Evolutionary conservation across 495 filamentous ascomycete species (phyloP).

Genomic region (Penicillium maclennaniae): DNA sequence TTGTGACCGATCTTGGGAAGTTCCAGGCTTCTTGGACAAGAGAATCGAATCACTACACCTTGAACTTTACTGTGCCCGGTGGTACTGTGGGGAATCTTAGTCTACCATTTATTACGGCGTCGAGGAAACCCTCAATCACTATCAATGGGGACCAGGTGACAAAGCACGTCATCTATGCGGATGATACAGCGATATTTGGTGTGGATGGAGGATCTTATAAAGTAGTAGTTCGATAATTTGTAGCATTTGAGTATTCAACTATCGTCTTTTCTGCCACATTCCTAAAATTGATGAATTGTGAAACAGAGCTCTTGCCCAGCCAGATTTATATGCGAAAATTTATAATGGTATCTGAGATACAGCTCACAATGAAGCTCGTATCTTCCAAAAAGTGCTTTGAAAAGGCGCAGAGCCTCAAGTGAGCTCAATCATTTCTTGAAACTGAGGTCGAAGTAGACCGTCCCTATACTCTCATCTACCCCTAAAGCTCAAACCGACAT

Average conservation of each 20-base stretch:
- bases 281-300: not conserved
- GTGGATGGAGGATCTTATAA: conserved; percentile 27
- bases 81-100: conserved; percentile 45
- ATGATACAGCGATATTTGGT: conserved; percentile 21
- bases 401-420: too few relatives aligned
- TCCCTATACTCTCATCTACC: too few relatives aligned
- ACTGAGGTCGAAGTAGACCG: too few relatives aligned
- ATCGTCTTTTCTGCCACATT: not conserved
- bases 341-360: too few relatives aligned
- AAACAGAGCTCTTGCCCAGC: not conserved
- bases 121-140: conserved; percentile 25
- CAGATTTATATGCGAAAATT: too few relatives aligned
- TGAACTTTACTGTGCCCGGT: conserved; percentile 40
- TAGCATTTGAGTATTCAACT: not conserved
- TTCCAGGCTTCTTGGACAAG: conserved; percentile 43
- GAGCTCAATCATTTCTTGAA: too few relatives aligned
- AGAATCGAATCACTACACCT: conserved; percentile 26
- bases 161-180: conserved; percentile 15
- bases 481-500: too few relatives aligned
- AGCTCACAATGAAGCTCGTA: too few relatives aligned
- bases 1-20: conserved; percentile 49
- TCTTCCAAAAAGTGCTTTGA: too few relatives aligned
- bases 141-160: conserved; percentile 27
- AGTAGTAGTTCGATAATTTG: conserved; percentile 20
- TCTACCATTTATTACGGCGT: conserved; percentile 24